Evolutionary conservation across 2,329 filamentous ascomycete genomes (phyloP).

Genomic region (Diaporthe sp.): DNA sequence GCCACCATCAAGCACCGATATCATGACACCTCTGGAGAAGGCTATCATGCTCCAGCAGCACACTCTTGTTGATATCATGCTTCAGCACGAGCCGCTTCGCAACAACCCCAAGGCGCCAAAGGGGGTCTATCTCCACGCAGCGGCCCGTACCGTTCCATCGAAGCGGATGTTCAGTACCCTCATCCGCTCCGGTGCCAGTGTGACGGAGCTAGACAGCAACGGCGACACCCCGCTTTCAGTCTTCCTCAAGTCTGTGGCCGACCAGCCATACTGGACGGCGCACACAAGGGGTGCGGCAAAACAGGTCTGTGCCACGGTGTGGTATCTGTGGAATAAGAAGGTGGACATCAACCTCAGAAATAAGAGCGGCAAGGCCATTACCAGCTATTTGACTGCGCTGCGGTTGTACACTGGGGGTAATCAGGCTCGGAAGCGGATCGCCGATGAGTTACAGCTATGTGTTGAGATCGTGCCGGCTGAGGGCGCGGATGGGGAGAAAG

Average conservation of each 20-base stretch:
- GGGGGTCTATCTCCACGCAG: conserved; percentile 33
- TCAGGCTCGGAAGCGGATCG: background rate
- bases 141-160: conserved; percentile 9
- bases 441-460: background rate
- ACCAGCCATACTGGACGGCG: conserved; percentile 1
- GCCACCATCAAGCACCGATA: background rate
- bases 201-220: conserved; percentile 29
- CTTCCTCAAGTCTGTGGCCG: conserved; percentile 30
- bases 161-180: conserved; percentile 30
- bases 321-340: conserved; percentile 35
- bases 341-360: conserved; percentile 32
- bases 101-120: conserved; percentile 15
- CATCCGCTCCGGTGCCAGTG: conserved; percentile 26
- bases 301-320: conserved; percentile 1
- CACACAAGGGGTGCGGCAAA: background rate
- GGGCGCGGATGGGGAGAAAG: background rate
- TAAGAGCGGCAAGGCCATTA: conserved; percentile 31
- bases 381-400: conserved; percentile 23
- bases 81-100: conserved; percentile 11
- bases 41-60: background rate
- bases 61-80: conserved; percentile 16
- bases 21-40: conserved; percentile 27
- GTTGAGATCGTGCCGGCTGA: conserved; percentile 17
- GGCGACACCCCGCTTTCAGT: conserved; percentile 28
- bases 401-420: background rate